Evolutionary conservation across 768 basidiomycete genomes (phyloP).

Genomic region (Boletus reticuloceps): DNA sequence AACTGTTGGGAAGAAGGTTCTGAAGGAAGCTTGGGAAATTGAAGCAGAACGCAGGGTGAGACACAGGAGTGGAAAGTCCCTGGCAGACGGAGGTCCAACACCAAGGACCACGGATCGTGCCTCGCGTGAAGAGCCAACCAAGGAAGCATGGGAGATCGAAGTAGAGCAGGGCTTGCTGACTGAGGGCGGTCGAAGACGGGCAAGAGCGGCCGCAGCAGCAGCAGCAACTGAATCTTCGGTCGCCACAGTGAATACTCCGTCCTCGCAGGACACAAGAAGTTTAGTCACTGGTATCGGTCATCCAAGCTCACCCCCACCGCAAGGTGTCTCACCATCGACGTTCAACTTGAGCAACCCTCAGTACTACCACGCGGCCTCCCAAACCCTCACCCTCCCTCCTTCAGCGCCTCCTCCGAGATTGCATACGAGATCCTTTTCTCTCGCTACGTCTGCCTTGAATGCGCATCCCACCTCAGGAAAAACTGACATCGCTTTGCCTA

Average conservation of each 20-base stretch:
- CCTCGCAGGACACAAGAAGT: conserved; percentile 17
- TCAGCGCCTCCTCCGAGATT: conserved; percentile 49
- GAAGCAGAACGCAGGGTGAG: conserved; percentile 60
- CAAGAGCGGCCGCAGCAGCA: conserved; percentile 42
- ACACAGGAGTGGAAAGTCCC: conserved; percentile 35
- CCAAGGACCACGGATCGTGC: neutral
- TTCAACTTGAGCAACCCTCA: conserved; percentile 48
- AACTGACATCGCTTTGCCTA: conserved; percentile 55
- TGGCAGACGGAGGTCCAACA: conserved; percentile 15
- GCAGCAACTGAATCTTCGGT: conserved; percentile 40
- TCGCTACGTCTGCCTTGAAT: conserved; percentile 30
- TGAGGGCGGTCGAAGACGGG: conserved; percentile 68
- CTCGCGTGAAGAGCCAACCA: conserved; percentile 37
- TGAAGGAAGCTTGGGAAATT: conserved; percentile 79
- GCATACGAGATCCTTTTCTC: conserved; percentile 65
- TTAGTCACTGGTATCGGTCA: conserved; percentile 20
- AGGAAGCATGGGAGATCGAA: conserved; percentile 80
- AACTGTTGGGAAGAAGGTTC: conserved; percentile 64
- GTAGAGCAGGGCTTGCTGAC: conserved; percentile 73
- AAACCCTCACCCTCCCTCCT: conserved; percentile 64
- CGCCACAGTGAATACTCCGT: conserved; percentile 1
- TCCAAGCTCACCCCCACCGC: conserved; percentile 26
- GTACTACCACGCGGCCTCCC: conserved; percentile 54
- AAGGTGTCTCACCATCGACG: conserved; percentile 20
- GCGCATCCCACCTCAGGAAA: conserved; percentile 14